Evolutionary conservation across 1,139 yeast species (phyloP).

Genomic region (Yamadazyma atlantica): DNA sequence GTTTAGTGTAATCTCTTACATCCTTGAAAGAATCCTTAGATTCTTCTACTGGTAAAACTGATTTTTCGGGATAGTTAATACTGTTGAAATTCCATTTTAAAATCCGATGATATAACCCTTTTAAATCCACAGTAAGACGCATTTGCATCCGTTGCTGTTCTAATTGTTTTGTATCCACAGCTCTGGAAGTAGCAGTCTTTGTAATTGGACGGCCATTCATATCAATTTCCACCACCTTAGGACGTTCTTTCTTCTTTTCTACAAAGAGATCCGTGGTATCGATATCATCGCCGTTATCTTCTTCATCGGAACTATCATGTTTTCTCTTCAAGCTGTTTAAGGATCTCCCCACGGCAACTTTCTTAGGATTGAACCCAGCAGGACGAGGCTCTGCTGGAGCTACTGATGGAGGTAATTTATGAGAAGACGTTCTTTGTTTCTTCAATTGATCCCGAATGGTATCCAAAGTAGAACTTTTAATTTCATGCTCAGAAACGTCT

Average conservation of each 20-base stretch:
- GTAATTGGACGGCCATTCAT: slow-evolving; percentile 35
- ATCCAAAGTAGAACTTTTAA: slow-evolving; percentile 39
- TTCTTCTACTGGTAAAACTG: slow-evolving; percentile 29
- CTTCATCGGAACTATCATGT: slow-evolving; percentile 36
- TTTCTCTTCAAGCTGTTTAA: slow-evolving; percentile 32
- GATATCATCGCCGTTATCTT: slow-evolving; percentile 32
- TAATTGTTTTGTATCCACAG: slow-evolving; percentile 44
- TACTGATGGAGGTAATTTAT: slow-evolving; percentile 12
- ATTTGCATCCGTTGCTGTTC: slow-evolving; percentile 80
- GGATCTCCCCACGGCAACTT: slow-evolving; percentile 33
- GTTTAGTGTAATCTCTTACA: slow-evolving; percentile 61
- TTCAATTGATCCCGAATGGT: slow-evolving; percentile 40
- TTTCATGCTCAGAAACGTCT: slow-evolving; percentile 28
- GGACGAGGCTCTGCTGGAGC: slow-evolving; percentile 73
- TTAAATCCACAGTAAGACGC: slow-evolving; percentile 74
- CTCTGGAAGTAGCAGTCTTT: slow-evolving; percentile 16
- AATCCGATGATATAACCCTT: slow-evolving; percentile 68
- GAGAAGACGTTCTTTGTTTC: slow-evolving; percentile 20
- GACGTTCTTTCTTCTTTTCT: slow-evolving; percentile 27
- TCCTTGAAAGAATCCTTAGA: slow-evolving; percentile 49
- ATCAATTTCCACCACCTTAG: slow-evolving; percentile 41
- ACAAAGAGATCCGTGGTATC: slow-evolving; percentile 45
- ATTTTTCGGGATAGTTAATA: slow-evolving; percentile 58
- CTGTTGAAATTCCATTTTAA: slow-evolving; percentile 75
- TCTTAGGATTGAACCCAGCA: slow-evolving; percentile 69